Conservation (phyloP, 305 asterid genomes). For the Plantago coronopus region DNA sequence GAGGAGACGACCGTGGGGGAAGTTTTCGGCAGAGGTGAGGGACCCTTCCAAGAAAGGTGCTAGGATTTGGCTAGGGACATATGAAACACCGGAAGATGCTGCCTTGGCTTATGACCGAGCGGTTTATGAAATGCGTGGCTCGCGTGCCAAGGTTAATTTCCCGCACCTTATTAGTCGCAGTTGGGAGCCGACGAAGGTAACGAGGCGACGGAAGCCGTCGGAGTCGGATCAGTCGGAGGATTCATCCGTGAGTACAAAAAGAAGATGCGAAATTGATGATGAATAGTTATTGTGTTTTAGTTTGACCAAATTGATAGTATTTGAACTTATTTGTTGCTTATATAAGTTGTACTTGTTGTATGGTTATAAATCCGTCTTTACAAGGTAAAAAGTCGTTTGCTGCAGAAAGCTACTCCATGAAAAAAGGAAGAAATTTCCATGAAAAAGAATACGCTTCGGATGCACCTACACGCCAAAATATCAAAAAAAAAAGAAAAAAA, state of each 20-base stretch:
- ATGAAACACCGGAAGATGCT: constrained; percentile 39
- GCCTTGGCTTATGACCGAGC: constrained; percentile 40
- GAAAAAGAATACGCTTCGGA: no score
- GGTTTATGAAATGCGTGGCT: constrained; percentile 31
- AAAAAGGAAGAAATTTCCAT: no score
- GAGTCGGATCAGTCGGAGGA: not conserved
- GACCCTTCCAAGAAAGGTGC: constrained; percentile 32
- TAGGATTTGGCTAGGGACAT: constrained; percentile 41
- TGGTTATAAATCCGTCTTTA: no score
- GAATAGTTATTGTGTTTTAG: no score
- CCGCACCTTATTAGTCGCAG: constrained; percentile 35
- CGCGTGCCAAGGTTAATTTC: constrained; percentile 34
- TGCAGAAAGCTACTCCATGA: no score
- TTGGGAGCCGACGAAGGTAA: constrained; percentile 25
- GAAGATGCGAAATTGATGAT: not conserved
- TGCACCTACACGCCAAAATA: no score
- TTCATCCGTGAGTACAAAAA: not conserved
- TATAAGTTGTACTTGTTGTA: no score
- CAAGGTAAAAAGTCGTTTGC: no score
- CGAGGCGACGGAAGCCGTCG: constrained; percentile 18
- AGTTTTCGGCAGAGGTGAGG: constrained; percentile 38
- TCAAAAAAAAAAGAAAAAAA: no score
- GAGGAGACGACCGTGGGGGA: constrained; percentile 40
- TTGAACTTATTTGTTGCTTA: no score
- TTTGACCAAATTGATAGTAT: no score